Conservation (phyloP, 2,329 filamentous ascomycete genomes). For the Beauveria sp. region DNA sequence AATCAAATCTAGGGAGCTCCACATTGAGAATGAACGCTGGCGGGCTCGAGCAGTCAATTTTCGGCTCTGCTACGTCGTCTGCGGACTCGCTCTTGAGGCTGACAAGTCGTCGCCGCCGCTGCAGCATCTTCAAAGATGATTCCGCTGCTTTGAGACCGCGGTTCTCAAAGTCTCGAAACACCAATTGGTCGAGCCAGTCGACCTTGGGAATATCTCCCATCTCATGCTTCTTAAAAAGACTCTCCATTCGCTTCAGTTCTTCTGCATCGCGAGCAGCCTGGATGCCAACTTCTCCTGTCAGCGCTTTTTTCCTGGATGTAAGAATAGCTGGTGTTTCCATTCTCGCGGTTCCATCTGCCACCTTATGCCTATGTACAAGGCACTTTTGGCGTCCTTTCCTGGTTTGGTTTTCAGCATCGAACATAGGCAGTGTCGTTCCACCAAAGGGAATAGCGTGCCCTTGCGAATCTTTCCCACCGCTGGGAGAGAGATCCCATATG, state of each 20-base stretch:
- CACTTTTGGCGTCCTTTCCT: conserved; percentile 93
- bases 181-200: conserved; percentile 91
- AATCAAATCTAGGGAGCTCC: conserved; percentile 90
- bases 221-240: conserved; percentile 92
- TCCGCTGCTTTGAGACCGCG: conserved; percentile 57
- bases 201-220: conserved; percentile 92
- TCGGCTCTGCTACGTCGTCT: conserved; percentile 23
- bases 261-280: conserved; percentile 63
- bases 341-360: conserved; percentile 76
- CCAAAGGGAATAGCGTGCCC: conserved; percentile 86
- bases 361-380: conserved; percentile 69
- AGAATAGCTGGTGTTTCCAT: conserved; percentile 67
- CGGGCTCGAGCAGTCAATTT: conserved; percentile 33
- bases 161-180: conserved; percentile 85
- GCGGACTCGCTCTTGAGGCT: conserved; percentile 22
- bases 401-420: conserved; percentile 84
- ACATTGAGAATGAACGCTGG: conserved; percentile 76
- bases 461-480: conserved; percentile 59
- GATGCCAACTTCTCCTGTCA: conserved; percentile 40
- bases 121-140: conserved; percentile 52
- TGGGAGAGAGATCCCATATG: conserved; percentile 86
- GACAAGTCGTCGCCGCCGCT: conserved; percentile 34
- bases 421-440: conserved; percentile 85
- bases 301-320: conserved; percentile 45
- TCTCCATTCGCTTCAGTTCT: conserved; percentile 84